Evolutionary conservation across 768 basidiomycete genomes (phyloP).

Genomic region (Holtermannia corniformis): DNA sequence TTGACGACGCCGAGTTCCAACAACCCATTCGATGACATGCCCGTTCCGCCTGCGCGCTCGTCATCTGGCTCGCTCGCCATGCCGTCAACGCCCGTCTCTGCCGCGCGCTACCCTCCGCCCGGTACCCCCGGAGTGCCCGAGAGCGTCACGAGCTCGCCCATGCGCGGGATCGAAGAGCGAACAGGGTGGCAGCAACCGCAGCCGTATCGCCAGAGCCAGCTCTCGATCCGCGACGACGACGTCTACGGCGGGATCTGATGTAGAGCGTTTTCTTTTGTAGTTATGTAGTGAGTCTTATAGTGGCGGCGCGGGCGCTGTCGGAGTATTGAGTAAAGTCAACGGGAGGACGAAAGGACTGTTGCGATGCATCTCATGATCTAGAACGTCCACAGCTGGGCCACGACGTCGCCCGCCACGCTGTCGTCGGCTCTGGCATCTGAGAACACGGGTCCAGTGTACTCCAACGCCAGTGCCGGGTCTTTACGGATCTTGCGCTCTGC

Average conservation of each 20-base stretch:
- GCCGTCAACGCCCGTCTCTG: conserved; percentile 12
- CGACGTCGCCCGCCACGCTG: conserved; percentile 5
- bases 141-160: conserved; percentile 25
- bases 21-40: conserved; percentile 25
- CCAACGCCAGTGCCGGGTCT: conserved; percentile 52
- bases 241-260: conserved; percentile 34
- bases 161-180: conserved; percentile 11
- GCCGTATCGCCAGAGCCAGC: conserved; percentile 7
- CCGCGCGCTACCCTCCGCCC: conserved; percentile 27
- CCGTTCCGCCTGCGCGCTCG: neutral
- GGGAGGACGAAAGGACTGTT: no score
- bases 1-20: neutral
- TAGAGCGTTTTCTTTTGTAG: no score
- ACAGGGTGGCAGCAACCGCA: neutral
- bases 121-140: conserved; percentile 34
- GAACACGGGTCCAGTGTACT: conserved; percentile 5
- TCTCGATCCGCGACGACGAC: conserved; percentile 25
- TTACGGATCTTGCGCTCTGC: conserved; percentile 66
- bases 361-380: neutral
- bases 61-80: conserved; percentile 8
- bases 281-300: neutral
- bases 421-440: neutral
- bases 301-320: neutral
- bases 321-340: no score
- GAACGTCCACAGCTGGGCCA: conserved; percentile 12